These are phyloP conservation scores for Talaromyces funiculosus DNA, from an alignment of 2,329 filamentous ascomycete genomes.

Conservation along the genomic window DNA sequence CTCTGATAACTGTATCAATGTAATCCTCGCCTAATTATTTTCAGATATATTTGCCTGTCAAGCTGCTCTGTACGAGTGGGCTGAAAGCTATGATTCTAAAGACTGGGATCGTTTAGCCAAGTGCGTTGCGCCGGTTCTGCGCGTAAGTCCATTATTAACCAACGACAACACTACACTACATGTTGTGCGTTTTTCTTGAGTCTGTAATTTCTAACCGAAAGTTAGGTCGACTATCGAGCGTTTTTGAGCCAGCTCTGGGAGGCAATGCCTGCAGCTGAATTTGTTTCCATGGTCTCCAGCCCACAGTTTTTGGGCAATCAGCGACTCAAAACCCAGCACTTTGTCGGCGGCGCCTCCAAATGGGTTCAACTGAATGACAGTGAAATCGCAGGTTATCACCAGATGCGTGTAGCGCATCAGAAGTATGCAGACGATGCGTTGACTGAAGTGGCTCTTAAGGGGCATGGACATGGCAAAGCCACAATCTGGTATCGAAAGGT, in stretches of 20 bases:
- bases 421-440: neutral
- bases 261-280: slow-evolving; percentile 14
- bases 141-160: neutral
- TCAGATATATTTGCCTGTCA: slow-evolving; percentile 3
- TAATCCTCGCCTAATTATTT: neutral
- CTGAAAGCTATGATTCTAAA: slow-evolving; percentile 9
- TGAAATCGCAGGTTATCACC: slow-evolving; percentile 24
- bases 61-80: slow-evolving; percentile 6
- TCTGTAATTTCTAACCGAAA: neutral
- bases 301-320: slow-evolving; percentile 16
- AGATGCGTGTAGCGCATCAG: slow-evolving; percentile 41
- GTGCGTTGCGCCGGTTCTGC: neutral
- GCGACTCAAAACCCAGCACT: slow-evolving; percentile 18
- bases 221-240: slow-evolving; percentile 1
- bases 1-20: neutral
- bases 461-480: neutral
- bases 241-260: neutral
- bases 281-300: neutral
- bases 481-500: neutral
- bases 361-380: slow-evolving; percentile 22
- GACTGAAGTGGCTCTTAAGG: neutral
- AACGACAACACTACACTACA: slow-evolving; percentile 2
- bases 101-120: slow-evolving; percentile 12
- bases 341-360: slow-evolving; percentile 18
- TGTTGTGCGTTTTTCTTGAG: neutral